phyloP scores from a whole-genome alignment of 768 basidiomycete species.

The Suillus occidentalis region DNA sequence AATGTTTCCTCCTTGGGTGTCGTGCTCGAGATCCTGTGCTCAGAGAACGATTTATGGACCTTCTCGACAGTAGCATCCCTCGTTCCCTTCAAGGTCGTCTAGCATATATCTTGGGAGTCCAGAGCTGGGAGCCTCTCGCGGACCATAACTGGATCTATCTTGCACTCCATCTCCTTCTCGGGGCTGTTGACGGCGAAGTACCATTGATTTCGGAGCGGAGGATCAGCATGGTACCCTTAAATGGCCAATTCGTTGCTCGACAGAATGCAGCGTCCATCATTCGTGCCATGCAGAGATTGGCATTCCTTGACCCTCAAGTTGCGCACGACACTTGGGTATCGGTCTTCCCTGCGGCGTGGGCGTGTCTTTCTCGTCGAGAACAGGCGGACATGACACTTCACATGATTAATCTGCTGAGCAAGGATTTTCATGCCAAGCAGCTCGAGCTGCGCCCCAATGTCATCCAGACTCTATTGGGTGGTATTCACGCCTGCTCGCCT shows the following conservation, averaged over 20 bases:
- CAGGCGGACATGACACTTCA: slow-evolving; percentile 88
- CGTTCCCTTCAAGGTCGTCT: slow-evolving; percentile 78
- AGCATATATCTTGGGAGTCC: slow-evolving; percentile 88
- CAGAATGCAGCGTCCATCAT: slow-evolving; percentile 55
- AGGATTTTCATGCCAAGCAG: slow-evolving; percentile 91
- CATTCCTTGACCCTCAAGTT: slow-evolving; percentile 74
- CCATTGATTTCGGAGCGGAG: slow-evolving; percentile 44
- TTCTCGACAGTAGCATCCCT: slow-evolving; percentile 87
- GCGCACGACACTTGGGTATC: slow-evolving; percentile 88
- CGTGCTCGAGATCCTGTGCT: slow-evolving; percentile 76
- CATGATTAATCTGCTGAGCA: slow-evolving; percentile 86
- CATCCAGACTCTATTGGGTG: slow-evolving; percentile 85
- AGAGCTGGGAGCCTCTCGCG: slow-evolving; percentile 91
- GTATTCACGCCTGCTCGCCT: slow-evolving; percentile 82
- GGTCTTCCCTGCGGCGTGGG: slow-evolving; percentile 85
- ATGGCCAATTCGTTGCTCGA: slow-evolving; percentile 41
- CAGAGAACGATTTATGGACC: slow-evolving; percentile 84
- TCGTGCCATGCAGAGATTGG: slow-evolving; percentile 76
- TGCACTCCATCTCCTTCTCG: slow-evolving; percentile 85
- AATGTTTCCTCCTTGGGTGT: slow-evolving; percentile 90
- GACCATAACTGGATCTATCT: slow-evolving; percentile 95
- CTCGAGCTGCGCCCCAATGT: slow-evolving; percentile 88
- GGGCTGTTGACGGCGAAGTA: slow-evolving; percentile 54
- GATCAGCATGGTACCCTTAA: slow-evolving; percentile 32
- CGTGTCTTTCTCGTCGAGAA: slow-evolving; percentile 80